A percentile compares a stretch with the other conserved stretches of the same genome.
phyloP scores from a whole-genome alignment of 2,329 filamentous ascomycete genomes.

The Emmonsiellopsis sp. region DNA sequence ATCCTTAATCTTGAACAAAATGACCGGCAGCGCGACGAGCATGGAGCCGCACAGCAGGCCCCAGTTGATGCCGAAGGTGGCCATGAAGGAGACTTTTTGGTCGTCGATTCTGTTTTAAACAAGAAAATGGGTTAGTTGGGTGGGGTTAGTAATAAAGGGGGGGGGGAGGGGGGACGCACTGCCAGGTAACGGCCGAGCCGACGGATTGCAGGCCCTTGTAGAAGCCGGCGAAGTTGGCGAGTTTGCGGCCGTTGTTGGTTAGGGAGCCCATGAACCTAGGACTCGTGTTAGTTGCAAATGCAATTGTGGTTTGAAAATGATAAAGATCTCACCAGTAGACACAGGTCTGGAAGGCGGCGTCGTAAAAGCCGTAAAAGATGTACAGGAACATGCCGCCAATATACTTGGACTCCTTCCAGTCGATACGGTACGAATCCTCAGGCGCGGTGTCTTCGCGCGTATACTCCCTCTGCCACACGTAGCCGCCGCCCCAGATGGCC shows the following conservation, averaged over 20 bases:
- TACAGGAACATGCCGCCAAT: conserved; percentile 78
- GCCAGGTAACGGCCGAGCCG: conserved; percentile 55
- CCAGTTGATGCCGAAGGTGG: conserved; percentile 68
- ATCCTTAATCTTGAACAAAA: conserved; percentile 70
- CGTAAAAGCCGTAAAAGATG: conserved; percentile 83
- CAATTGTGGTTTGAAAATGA: neutral
- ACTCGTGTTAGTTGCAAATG: neutral
- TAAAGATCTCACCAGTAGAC: conserved; percentile 63
- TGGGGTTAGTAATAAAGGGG: neutral
- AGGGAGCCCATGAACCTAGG: conserved; percentile 79
- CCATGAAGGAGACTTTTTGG: conserved; percentile 53
- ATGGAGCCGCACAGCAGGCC: conserved; percentile 64
- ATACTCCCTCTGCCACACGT: conserved; percentile 61
- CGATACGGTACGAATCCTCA: conserved; percentile 17
- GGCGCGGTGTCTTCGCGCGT: conserved; percentile 31
- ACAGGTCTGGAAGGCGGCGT: conserved; percentile 81
- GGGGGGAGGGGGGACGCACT: conserved; percentile 19
- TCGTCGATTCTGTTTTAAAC: conserved; percentile 46
- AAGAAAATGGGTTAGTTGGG: neutral
- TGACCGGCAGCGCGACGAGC: conserved; percentile 66
- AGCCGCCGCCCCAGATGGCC: conserved; percentile 74
- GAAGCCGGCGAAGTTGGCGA: conserved; percentile 84
- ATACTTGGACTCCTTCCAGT: conserved; percentile 47
- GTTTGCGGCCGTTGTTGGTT: conserved; percentile 83
- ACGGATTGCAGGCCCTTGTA: conserved; percentile 90